Base-by-base conservation (phyloP, 2,329 filamentous ascomycete species). In the Ophiostoma angusticollis region DNA sequence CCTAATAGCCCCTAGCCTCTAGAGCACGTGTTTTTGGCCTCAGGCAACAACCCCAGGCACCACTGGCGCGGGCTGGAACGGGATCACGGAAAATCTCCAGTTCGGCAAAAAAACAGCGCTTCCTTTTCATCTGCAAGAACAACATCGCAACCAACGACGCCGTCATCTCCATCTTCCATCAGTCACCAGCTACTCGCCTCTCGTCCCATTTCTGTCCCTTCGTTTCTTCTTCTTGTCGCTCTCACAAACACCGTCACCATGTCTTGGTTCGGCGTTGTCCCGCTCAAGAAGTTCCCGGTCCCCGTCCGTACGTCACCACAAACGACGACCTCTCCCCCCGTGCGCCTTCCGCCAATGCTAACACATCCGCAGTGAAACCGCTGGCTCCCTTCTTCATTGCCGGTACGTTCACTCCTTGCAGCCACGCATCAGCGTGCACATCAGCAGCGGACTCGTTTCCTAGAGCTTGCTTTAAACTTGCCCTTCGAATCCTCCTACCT, bases 361-460 rank as follows among this genome's bases (percentile, higher is more conserved):
- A 42, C 37, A 3, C 5, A 16, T 16, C 2, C 18, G 12, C 59
- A 96, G 89, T 84, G 68, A 75, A 76, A 72, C 86, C 89, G 54
- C 79, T 93, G 79, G 78, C 76, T 62, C 89, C 89, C 53, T 96
- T 96, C 77, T 91, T 87, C 72, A 72, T 74, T 64, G 89, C 89
- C 61, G 86, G 89, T 94, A 91, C 59, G 83, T 41, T 21, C 11
- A 22, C 18, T n/a, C 25, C 5, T 28, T n/a, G 9, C 30, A 3
- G 14, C 27, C 27, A 14, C 11, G 12, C 22, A 23, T 14, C n/a
- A n/a, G n/a, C n/a, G n/a, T n/a, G n/a, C n/a, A n/a, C n/a, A n/a
- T n/a, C n/a, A n/a, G n/a, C n/a, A n/a, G n/a, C n/a, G n/a, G n/a
- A n/a, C n/a, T n/a, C n/a, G n/a, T n/a, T n/a, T n/a, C n/a, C n/a